Base-by-base conservation (phyloP, 441 rosid genomes). In the Adansonia madagascariensis region DNA sequence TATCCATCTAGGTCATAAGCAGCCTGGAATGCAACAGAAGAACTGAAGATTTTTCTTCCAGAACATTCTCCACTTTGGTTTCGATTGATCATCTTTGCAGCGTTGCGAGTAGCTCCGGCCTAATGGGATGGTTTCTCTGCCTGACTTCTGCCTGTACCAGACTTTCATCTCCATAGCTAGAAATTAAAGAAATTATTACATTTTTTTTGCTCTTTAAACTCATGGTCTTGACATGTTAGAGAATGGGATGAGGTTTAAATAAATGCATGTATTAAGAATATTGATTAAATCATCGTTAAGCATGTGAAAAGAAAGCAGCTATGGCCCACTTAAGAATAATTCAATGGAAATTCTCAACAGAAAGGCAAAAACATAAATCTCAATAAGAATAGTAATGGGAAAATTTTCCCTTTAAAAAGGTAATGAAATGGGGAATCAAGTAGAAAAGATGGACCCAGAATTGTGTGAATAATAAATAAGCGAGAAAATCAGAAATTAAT, bases 1-100 rank as follows among this genome's bases (percentile, higher is more conserved):
- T 87, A 89, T 1, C 77, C 84, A 9, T 80, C 75, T 11, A 84
- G 85, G 50, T 84, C 88, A 69, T 87, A 89, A 35, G 81, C 75
- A 10, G 82, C 79, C 18, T 74, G 84, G 15, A 62, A 56, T 50
- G 79, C n/a, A 52, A 53, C 75, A 60, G 80, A 31, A 20, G 77
- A 31, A 50, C 35, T 64, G 59, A 64, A 81, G 18, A 76, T 78
- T 56, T 55, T 81, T 87, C 55, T 77, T 84, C 87, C 86, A 84
- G 7, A 86, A 55, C 43, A 17, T 24, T 43, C 69, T 73, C 92
- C 90, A 87, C 53, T 68, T 80, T 8, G 71, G 27, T 24, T 70
- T 72, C 0, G 63, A 15, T 11, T 11, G 50, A 6, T 57, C 46
- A 3, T 74, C 75, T 0, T 20, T 56, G 20, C 60, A 12, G 2